A percentile compares a stretch with the other conserved stretches of the same genome.
phyloP scores from a whole-genome alignment of 2,329 filamentous ascomycete genomes.

The Microsporum audouinii region DNA sequence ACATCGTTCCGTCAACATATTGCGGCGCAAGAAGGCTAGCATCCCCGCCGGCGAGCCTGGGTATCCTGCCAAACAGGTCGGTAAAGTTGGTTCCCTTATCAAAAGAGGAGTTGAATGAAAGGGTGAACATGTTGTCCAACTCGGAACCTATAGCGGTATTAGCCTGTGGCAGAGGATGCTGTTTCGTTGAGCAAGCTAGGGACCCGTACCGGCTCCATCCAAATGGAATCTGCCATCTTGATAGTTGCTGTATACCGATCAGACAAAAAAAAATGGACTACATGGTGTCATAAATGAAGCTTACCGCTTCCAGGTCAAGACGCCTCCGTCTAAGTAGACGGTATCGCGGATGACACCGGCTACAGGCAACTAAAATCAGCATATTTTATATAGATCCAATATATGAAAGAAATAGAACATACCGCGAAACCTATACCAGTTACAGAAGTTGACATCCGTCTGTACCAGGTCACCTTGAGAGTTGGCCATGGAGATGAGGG shows the following conservation, averaged over 20 bases:
- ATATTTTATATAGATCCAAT: background rate
- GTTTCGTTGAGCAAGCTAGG: background rate
- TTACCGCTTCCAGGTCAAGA: conserved; percentile 42
- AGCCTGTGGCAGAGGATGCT: background rate
- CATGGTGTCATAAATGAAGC: conserved; percentile 6
- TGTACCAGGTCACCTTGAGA: conserved; percentile 27
- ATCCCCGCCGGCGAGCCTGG: conserved; percentile 39
- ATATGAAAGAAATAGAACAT: conserved; percentile 12
- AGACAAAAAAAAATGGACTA: background rate
- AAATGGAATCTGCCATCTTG: conserved; percentile 32
- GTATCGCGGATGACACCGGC: conserved; percentile 50
- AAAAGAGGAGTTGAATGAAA: conserved; percentile 50
- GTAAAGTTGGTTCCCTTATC: conserved; percentile 44
- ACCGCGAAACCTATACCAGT: conserved; percentile 40
- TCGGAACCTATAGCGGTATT: background rate
- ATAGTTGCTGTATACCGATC: conserved; percentile 25
- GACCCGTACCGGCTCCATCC: conserved; percentile 34
- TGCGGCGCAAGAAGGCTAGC: conserved; percentile 45
- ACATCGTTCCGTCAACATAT: conserved; percentile 52
- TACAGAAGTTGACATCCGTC: conserved; percentile 49
- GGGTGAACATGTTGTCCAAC: conserved; percentile 37
- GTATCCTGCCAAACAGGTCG: conserved; percentile 37
- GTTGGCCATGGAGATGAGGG: background rate
- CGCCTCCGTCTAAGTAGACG: conserved; percentile 55
- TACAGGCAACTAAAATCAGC: conserved; percentile 25